These are phyloP conservation scores for Pythium phragmitis DNA, from an alignment of 352 stramenopile species.

Conservation along the genomic window DNA sequence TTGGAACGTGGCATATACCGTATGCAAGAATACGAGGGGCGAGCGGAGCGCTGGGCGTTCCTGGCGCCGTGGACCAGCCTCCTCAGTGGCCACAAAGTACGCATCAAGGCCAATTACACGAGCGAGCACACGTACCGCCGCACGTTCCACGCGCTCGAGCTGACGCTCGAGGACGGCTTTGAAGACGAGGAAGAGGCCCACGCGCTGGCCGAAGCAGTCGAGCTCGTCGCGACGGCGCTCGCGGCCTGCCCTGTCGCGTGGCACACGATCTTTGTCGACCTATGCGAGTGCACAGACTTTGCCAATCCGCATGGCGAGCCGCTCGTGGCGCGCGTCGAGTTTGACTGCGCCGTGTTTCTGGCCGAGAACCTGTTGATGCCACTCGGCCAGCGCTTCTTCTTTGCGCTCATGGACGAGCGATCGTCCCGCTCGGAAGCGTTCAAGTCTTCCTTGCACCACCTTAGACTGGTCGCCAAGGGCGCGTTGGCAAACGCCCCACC, in stretches of 20 bases:
- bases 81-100: slow-evolving; percentile 12
- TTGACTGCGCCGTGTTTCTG: slow-evolving; percentile 8
- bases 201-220: slow-evolving; percentile 11
- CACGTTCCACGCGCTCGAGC: slow-evolving; percentile 17
- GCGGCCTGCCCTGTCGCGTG: slow-evolving; percentile 10
- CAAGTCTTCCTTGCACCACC: slow-evolving; percentile 1
- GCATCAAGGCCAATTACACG: slow-evolving; percentile 4
- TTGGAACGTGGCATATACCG: neutral
- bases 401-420: neutral
- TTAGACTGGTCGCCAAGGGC: neutral
- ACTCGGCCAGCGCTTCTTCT: slow-evolving; percentile 3
- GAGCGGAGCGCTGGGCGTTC: slow-evolving; percentile 18
- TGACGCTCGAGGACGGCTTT: slow-evolving; percentile 9
- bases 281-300: slow-evolving; percentile 10
- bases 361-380: neutral
- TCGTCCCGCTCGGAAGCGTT: neutral
- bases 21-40: slow-evolving; percentile 18
- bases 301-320: slow-evolving; percentile 17
- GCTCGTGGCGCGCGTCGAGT: slow-evolving; percentile 7
- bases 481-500: neutral
- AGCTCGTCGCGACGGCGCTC: slow-evolving; percentile 22
- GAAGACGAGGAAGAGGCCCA: neutral
- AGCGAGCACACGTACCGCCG: slow-evolving; percentile 12
- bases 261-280: slow-evolving; percentile 9
- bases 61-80: slow-evolving; percentile 20